Evolutionary conservation across 2,329 filamentous ascomycete genomes (phyloP).

Genomic region (Hypoxylon sp.): DNA sequence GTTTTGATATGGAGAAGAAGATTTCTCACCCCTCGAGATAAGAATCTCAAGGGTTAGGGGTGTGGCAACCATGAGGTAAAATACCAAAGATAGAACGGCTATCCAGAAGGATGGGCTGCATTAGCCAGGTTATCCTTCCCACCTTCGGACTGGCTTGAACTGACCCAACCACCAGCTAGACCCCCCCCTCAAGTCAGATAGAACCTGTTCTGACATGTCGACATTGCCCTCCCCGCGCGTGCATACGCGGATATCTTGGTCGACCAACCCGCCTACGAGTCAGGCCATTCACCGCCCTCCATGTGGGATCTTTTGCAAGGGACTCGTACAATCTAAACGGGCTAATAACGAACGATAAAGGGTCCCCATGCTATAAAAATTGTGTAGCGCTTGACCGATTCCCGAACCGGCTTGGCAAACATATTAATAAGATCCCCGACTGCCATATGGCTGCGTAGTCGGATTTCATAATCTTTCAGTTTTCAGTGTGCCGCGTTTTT

Average conservation of each 20-base stretch:
- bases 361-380: slow-evolving; percentile 19
- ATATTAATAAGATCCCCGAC: slow-evolving; percentile 31
- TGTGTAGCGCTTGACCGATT: slow-evolving; percentile 30
- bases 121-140: slow-evolving; percentile 24
- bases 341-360: slow-evolving; percentile 27
- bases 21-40: slow-evolving; percentile 27
- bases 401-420: slow-evolving; percentile 37
- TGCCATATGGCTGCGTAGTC: slow-evolving; percentile 24
- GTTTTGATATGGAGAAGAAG: slow-evolving; percentile 10
- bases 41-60: slow-evolving; percentile 10
- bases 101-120: slow-evolving; percentile 10
- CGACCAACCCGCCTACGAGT: slow-evolving; percentile 34
- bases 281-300: slow-evolving; percentile 37
- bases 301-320: slow-evolving; percentile 21
- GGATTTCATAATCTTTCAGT: slow-evolving; percentile 17
- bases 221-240: slow-evolving; percentile 22
- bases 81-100: neutral
- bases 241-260: slow-evolving; percentile 12
- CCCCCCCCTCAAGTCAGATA: neutral
- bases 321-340: slow-evolving; percentile 5
- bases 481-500: slow-evolving; percentile 11
- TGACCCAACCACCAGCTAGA: neutral
- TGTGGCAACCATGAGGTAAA: slow-evolving; percentile 11
- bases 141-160: neutral
- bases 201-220: neutral